Evolutionary conservation across 345 rosid genomes (phyloP).

Genomic region (Garcia nutans): DNA sequence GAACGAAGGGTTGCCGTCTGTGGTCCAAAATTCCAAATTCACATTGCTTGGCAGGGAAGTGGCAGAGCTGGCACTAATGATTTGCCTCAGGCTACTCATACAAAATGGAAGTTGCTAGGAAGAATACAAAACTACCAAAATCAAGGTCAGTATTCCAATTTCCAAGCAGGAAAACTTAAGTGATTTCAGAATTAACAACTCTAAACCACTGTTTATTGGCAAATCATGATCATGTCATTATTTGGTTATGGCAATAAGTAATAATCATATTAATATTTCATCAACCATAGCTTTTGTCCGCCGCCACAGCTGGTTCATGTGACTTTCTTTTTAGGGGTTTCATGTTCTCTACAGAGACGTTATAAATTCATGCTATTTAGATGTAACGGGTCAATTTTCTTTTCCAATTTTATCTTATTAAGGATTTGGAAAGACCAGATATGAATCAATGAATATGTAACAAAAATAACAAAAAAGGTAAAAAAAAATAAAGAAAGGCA

Average conservation of each 20-base stretch:
- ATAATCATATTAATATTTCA: neutral
- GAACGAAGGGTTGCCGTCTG: no score
- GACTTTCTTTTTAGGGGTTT: neutral
- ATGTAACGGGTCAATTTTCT: neutral
- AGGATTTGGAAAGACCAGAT: neutral
- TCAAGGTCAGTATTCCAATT: neutral
- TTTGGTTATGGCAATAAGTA: neutral
- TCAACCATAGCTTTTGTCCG: neutral
- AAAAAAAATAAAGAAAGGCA: neutral
- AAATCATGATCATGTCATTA: neutral
- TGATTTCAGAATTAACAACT: neutral
- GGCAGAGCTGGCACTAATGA: no score
- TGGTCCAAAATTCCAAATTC: no score
- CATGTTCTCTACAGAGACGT: neutral
- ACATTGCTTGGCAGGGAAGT: no score
- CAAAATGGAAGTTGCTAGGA: no score
- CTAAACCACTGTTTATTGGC: neutral
- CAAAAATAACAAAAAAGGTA: neutral
- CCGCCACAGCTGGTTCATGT: neutral
- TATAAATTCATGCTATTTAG: no score
- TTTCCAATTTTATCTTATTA: neutral
- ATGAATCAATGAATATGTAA: no score
- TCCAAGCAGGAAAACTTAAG: no score
- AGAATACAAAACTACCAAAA: no score
- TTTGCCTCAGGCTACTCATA: no score